Base-by-base conservation (phyloP, 441 rosid species). In the Rhodomyrtus psidioides region DNA sequence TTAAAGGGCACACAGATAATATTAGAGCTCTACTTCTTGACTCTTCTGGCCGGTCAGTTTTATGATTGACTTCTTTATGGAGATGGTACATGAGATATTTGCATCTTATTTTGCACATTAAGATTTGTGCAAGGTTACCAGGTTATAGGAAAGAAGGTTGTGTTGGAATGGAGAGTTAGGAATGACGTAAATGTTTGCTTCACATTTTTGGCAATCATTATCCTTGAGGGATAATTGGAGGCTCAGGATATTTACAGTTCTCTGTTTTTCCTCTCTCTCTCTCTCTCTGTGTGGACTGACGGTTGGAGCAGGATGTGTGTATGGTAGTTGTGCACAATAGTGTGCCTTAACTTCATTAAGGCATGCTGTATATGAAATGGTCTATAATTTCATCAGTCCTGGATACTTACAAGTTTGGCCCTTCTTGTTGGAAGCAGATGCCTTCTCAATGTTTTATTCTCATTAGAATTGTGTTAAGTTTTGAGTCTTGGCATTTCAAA, bases 1-100 rank as follows among this genome's bases (percentile, higher is more conserved):
- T 98, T 86, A 94, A 96, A 90, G 99, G 99, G 88, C 99, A 98
- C 88, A 94, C 96, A 53, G 99, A 98, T 92, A 98, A 98, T 87
- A 94, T 98, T 85, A 93, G 99, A 89, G 97, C 98, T 83, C 88
- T 98, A 88, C 98, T 98, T 89, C 90, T 98, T 88, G 99, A 98
- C 91, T 87, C 99, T 82, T 93, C 96, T 88, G 99, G 99, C 92
- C 94, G 98, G 99, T 95, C 88, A 58, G 91, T 90, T 75, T 75
- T 51, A 27, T 6, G 14, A 34, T 30, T 30, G 42, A 56, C 84
- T 54, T 82, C 27, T 82, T 30, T 55, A 55, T 42, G n/a, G 27
- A 82, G 58, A 83, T 34, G 70, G 23, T 15, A 27, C 7, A 15
- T 30, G 14, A 42, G 58, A 30, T 34, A 59, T 42, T 23, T 57